These are phyloP conservation scores for Zygosaccharomyces sapae DNA, from an alignment of 1,139 yeast genomes.

Conservation along the genomic window DNA sequence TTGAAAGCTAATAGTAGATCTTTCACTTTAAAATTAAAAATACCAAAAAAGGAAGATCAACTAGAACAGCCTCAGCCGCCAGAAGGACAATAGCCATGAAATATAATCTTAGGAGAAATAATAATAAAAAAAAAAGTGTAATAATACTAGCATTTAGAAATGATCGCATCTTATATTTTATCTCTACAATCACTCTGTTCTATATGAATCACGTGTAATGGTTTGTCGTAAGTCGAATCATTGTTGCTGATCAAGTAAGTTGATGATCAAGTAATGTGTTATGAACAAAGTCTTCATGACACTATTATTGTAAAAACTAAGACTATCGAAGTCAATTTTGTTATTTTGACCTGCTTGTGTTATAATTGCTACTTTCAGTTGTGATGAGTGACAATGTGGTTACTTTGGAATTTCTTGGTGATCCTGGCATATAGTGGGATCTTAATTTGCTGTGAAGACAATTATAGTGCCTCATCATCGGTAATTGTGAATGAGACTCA, in stretches of 20 bases:
- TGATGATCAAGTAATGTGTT: too few relatives aligned
- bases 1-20: constrained; percentile 30
- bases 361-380: not conserved
- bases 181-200: not conserved
- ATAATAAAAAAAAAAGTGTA: not conserved
- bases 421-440: not conserved
- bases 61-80: not conserved
- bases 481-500: not conserved
- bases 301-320: too few relatives aligned
- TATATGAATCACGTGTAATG: not conserved
- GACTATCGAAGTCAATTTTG: not conserved
- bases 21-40: constrained; percentile 28
- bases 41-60: constrained; percentile 9
- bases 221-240: not conserved
- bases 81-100: not conserved
- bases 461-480: not conserved
- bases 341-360: not conserved
- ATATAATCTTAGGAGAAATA: not conserved
- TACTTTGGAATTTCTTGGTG: not conserved
- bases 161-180: not conserved
- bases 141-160: constrained; percentile 1
- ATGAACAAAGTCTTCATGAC: too few relatives aligned
- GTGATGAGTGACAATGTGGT: not conserved
- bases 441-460: not conserved
- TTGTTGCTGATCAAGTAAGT: not conserved